phyloP scores from a whole-genome alignment of 1,139 yeast genomes.

The Suhomyces anneliseae region DNA sequence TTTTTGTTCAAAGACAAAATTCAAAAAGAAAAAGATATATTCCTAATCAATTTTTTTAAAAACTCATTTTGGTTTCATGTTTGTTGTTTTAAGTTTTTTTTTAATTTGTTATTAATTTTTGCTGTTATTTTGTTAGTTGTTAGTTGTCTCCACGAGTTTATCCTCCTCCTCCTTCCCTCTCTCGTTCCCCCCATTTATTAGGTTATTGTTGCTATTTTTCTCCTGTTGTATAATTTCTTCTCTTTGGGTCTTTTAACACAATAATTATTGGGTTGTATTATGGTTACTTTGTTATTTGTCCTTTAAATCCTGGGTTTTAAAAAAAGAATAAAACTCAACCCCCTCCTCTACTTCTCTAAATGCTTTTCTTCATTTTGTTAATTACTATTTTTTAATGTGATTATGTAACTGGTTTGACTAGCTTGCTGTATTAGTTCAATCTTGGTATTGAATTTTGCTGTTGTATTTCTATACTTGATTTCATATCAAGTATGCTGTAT shows the following conservation, averaged over 20 bases:
- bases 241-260: constrained; percentile 9
- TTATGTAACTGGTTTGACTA: not conserved
- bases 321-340: too few relatives aligned
- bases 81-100: too few relatives aligned
- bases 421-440: not conserved
- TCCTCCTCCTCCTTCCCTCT: not conserved
- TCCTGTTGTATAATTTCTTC: constrained; percentile 7
- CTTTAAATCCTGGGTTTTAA: not conserved
- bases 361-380: not conserved
- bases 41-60: too few relatives aligned
- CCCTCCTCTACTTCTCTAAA: constrained; percentile 6
- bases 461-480: not conserved
- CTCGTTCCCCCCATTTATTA: not conserved
- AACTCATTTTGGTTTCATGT: too few relatives aligned
- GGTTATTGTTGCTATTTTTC: constrained; percentile 4
- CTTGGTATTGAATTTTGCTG: not conserved
- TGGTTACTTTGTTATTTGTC: constrained; percentile 6
- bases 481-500: not conserved
- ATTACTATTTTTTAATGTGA: not conserved
- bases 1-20: too few relatives aligned
- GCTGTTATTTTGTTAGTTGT: not conserved
- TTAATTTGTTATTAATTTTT: too few relatives aligned
- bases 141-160: not conserved
- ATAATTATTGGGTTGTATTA: constrained; percentile 9
- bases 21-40: too few relatives aligned